Conservation (phyloP, 305 asterid genomes). For the Fraxinus greggii region DNA sequence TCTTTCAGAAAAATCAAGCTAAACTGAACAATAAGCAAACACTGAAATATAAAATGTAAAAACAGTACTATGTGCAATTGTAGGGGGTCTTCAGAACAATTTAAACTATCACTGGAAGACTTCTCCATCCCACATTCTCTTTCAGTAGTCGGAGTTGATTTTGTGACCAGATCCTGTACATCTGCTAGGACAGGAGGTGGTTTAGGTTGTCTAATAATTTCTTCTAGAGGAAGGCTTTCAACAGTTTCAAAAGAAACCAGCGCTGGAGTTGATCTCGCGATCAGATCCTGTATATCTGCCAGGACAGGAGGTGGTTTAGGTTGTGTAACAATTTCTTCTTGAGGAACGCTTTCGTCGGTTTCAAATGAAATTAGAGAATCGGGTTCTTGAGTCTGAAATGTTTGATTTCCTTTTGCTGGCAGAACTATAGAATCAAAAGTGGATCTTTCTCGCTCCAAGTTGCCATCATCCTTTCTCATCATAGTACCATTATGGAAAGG, state of each 20-base stretch:
- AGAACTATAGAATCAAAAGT: conserved; percentile 42
- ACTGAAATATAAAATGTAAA: conserved; percentile 4
- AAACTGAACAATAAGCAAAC: not conserved
- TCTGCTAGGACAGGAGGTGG: conserved; percentile 89
- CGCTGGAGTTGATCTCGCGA: conserved; percentile 21
- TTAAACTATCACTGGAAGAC: conserved; percentile 47
- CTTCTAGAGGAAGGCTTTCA: conserved; percentile 48
- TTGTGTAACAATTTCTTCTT: conserved; percentile 47
- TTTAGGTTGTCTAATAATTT: conserved; percentile 54
- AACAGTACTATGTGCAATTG: conserved; percentile 80
- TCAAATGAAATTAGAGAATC: conserved; percentile 83
- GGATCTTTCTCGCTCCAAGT: conserved; percentile 30
- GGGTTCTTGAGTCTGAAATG: conserved; percentile 48
- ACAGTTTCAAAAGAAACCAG: conserved; percentile 68
- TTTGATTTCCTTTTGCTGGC: conserved; percentile 40
- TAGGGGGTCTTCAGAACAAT: conserved; percentile 76
- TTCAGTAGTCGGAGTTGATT: conserved; percentile 43
- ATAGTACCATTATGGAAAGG: conserved; percentile 45
- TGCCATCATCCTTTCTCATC: conserved; percentile 17
- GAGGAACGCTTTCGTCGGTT: conserved; percentile 45
- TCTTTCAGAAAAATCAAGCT: conserved; percentile 11
- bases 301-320: conserved; percentile 30
- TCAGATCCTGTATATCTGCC: conserved; percentile 2
- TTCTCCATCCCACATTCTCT: conserved; percentile 42
- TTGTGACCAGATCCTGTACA: conserved; percentile 77